Percentiles rank a stretch among this genome's conserved stretches.
phyloP scores from a whole-genome alignment of 257 asterid genomes.

The Capsicum chinense region DNA sequence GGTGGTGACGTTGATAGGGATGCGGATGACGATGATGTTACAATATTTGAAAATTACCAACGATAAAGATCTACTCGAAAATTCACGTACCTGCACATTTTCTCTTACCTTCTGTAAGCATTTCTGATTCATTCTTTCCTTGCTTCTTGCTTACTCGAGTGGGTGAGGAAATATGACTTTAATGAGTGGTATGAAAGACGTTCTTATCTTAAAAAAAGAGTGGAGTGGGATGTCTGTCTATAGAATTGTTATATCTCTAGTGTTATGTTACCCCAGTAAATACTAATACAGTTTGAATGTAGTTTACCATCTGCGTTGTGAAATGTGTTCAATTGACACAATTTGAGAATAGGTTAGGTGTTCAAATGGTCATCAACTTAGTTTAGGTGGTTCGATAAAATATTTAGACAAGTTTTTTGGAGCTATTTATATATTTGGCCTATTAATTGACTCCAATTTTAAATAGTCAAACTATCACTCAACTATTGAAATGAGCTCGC shows the following conservation, averaged over 20 bases:
- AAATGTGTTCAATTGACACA: no score
- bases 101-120: conserved; percentile 24
- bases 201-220: no score
- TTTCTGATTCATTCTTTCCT: neutral
- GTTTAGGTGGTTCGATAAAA: neutral
- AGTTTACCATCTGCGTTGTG: no score
- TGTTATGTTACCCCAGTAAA: no score
- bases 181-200: neutral
- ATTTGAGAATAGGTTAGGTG: neutral
- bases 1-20: conserved; percentile 26
- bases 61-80: conserved; percentile 37
- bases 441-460: neutral
- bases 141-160: neutral
- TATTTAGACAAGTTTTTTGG: neutral
- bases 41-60: conserved; percentile 45
- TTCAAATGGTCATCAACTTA: neutral
- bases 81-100: conserved; percentile 51
- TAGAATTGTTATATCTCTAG: no score
- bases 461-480: neutral
- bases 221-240: no score
- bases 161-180: neutral
- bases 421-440: neutral
- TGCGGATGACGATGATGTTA: conserved; percentile 31
- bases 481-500: neutral
- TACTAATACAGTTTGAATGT: no score